Evolutionary conservation across 306 rosid species (phyloP).

Genomic region (Cucurbita argyrosperma): DNA sequence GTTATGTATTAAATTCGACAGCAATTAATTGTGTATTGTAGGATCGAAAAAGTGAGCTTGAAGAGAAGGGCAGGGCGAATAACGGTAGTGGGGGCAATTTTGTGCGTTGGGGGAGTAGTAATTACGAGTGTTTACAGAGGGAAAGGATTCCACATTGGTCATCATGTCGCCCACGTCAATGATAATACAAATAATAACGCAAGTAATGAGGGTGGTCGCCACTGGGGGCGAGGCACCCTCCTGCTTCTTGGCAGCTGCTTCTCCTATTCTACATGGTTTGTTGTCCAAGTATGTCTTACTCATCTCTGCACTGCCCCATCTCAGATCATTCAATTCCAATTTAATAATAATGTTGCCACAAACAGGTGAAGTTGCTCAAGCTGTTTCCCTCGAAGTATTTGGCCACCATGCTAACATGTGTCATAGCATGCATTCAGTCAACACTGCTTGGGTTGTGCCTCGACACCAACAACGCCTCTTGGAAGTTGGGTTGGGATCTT

Average conservation of each 20-base stretch:
- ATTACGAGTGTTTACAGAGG: conserved; percentile 30
- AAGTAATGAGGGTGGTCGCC: too few species aligned
- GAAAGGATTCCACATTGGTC: conserved; percentile 23
- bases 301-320: too few species aligned
- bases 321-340: too few species aligned
- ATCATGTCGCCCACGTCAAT: not conserved
- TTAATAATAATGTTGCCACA: too few species aligned
- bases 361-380: conserved; percentile 32
- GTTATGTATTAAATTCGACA: too few species aligned
- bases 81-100: conserved; percentile 31
- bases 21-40: not conserved
- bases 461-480: conserved; percentile 20
- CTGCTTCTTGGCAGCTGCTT: conserved; percentile 35
- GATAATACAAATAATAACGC: too few species aligned
- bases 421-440: conserved; percentile 39
- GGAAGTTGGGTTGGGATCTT: conserved; percentile 48
- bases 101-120: conserved; percentile 48
- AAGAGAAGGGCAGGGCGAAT: conserved; percentile 20
- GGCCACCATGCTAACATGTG: conserved; percentile 38
- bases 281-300: conserved; percentile 29
- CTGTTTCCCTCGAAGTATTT: conserved; percentile 38
- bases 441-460: conserved; percentile 27
- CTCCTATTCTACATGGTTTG: conserved; percentile 36
- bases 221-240: conserved; percentile 38
- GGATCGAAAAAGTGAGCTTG: conserved; percentile 30